phyloP scores from a whole-genome alignment of 306 rosid genomes.

The Heteromeles arbutifolia region DNA sequence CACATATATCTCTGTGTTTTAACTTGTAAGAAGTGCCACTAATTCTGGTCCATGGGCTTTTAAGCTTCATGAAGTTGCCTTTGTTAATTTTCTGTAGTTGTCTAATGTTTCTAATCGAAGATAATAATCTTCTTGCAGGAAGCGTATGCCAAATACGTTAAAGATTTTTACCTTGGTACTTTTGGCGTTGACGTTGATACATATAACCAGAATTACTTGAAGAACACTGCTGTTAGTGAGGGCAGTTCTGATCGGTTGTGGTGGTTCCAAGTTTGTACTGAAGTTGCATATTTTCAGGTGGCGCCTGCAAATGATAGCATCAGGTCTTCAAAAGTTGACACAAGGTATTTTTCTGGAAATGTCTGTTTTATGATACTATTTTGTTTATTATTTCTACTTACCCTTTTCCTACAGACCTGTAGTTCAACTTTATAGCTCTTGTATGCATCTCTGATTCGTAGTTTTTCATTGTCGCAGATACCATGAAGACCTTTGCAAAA shows the following conservation, averaged over 20 bases:
- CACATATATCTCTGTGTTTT: background rate
- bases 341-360: conserved; percentile 35
- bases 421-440: background rate
- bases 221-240: conserved; percentile 47
- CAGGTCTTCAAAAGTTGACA: conserved; percentile 72
- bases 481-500: conserved; percentile 92
- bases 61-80: conserved; percentile 9
- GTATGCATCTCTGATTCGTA: conserved; percentile 7
- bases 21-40: background rate
- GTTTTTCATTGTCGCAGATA: conserved; percentile 46
- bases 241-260: conserved; percentile 62
- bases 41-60: background rate
- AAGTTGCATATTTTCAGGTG: conserved; percentile 95
- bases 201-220: conserved; percentile 64
- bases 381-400: background rate
- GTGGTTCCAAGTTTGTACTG: conserved; percentile 99
- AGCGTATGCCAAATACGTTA: conserved; percentile 69
- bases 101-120: conserved; percentile 20
- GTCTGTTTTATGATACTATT: background rate
- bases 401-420: background rate
- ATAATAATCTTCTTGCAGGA: conserved; percentile 45
- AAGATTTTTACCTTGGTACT: conserved; percentile 49
- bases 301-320: conserved; percentile 85
- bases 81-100: background rate
- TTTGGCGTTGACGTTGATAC: conserved; percentile 34